Conservation (phyloP, 73 alveolate genomes). For the Halteria grandinella region DNA sequence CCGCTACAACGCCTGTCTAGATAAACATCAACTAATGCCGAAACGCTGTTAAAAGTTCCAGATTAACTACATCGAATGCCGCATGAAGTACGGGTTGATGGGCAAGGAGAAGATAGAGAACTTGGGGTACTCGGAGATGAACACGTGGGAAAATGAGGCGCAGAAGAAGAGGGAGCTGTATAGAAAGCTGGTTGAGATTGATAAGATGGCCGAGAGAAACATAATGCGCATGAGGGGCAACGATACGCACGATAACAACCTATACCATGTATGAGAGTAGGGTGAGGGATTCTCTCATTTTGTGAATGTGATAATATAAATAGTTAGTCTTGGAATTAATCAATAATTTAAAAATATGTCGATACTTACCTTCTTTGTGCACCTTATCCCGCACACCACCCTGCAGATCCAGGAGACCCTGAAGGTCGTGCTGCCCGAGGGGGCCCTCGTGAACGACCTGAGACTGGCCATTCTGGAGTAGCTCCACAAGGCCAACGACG, state of each 20-base stretch:
- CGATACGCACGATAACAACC: conserved; percentile 47
- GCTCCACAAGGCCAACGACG: conserved; percentile 47
- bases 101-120: conserved; percentile 78
- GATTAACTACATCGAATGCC: conserved; percentile 80
- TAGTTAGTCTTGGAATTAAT: not conserved
- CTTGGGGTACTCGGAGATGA: conserved; percentile 79
- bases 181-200: conserved; percentile 56
- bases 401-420: not conserved
- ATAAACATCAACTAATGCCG: conserved; percentile 82
- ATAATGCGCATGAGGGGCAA: conserved; percentile 51
- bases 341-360: not conserved
- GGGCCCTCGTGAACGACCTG: not conserved
- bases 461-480: not conserved
- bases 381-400: not conserved
- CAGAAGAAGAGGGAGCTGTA: conserved; percentile 62
- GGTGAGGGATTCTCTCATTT: no score
- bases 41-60: conserved; percentile 87
- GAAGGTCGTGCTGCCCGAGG: not conserved
- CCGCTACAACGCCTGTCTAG: conserved; percentile 74
- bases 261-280: conserved; percentile 63
- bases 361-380: not conserved
- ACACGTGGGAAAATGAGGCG: conserved; percentile 60
- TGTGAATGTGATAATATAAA: no score
- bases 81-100: conserved; percentile 90
- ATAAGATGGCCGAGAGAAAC: conserved; percentile 72